These are phyloP conservation scores for Hymenoscyphus linearis DNA, from an alignment of 2,329 filamentous ascomycete species.

Conservation along the genomic window DNA sequence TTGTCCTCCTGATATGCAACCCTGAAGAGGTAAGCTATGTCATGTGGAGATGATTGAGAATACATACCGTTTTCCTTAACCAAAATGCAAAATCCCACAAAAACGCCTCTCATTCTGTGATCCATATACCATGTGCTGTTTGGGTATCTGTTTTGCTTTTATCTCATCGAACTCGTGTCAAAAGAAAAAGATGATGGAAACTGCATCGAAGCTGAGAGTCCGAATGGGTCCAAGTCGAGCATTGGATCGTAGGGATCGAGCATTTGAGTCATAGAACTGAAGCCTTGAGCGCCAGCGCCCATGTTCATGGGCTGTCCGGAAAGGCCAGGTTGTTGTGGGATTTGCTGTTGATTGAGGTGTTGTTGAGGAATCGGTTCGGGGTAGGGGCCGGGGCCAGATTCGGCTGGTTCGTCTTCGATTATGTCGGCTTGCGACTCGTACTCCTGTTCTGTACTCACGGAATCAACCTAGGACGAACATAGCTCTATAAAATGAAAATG, in stretches of 20 bases:
- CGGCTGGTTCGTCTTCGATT: slow-evolving; percentile 74
- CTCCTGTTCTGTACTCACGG: slow-evolving; percentile 79
- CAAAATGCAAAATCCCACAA: slow-evolving; percentile 7
- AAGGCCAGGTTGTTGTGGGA: slow-evolving; percentile 32
- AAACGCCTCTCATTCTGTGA: background rate
- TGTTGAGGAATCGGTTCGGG: slow-evolving; percentile 46
- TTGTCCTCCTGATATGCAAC: background rate
- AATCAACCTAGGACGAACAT: slow-evolving; percentile 63
- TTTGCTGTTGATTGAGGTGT: slow-evolving; percentile 21
- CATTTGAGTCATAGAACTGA: slow-evolving; percentile 37
- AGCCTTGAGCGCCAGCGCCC: slow-evolving; percentile 36
- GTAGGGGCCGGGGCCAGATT: slow-evolving; percentile 65
- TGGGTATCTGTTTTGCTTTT: slow-evolving; percentile 27
- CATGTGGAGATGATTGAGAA: background rate
- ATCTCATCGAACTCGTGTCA: slow-evolving; percentile 41
- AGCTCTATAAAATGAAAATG: slow-evolving; percentile 47
- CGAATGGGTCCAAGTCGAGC: slow-evolving; percentile 89
- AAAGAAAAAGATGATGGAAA: slow-evolving; percentile 82
- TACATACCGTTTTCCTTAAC: slow-evolving; percentile 8
- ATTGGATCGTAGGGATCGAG: slow-evolving; percentile 77
- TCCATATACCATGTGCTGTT: background rate
- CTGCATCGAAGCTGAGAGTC: slow-evolving; percentile 89
- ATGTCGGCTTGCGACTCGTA: slow-evolving; percentile 88
- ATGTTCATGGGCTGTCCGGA: slow-evolving; percentile 38
- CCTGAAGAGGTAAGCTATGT: background rate